A percentile compares a stretch with the other conserved stretches of the same genome.
These are phyloP conservation scores for Termitomyces sp. DNA, from an alignment of 768 basidiomycete species.

Conservation along the genomic window DNA sequence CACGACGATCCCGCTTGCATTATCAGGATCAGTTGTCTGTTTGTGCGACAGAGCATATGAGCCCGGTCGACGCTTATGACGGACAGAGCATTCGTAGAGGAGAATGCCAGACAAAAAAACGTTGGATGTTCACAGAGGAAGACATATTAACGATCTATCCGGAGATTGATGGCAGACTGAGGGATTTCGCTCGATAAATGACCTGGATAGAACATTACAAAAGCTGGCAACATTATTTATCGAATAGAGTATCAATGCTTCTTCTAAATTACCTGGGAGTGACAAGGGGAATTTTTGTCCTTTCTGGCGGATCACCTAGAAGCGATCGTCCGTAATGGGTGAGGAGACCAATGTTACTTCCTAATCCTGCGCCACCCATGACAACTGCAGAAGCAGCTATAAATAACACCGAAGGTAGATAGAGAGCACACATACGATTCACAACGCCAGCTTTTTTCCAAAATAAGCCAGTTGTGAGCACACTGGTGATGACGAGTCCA, in stretches of 20 bases:
- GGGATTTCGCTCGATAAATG: constrained; percentile 37
- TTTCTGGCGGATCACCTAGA: constrained; percentile 48
- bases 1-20: constrained; percentile 41
- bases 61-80: constrained; percentile 66
- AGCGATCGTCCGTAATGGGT: constrained; percentile 48
- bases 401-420: not conserved
- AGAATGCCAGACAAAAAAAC: constrained; percentile 12
- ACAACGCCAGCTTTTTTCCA: constrained; percentile 62
- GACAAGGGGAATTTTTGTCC: constrained; percentile 22
- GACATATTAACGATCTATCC: constrained; percentile 59
- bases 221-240: not conserved
- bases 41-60: constrained; percentile 70
- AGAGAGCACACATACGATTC: constrained; percentile 41
- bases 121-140: constrained; percentile 23
- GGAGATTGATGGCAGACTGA: constrained; percentile 60
- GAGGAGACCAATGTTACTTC: constrained; percentile 53
- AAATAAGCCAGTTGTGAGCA: constrained; percentile 62
- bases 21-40: constrained; percentile 57
- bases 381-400: constrained; percentile 40
- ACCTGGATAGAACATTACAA: not conserved
- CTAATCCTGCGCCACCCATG: constrained; percentile 66
- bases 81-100: constrained; percentile 42
- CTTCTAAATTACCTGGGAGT: constrained; percentile 9
- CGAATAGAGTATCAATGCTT: not conserved
- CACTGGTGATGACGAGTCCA: constrained; percentile 57